Conservation (phyloP, 805 yeast species). For the Ogataea allantospora region DNA sequence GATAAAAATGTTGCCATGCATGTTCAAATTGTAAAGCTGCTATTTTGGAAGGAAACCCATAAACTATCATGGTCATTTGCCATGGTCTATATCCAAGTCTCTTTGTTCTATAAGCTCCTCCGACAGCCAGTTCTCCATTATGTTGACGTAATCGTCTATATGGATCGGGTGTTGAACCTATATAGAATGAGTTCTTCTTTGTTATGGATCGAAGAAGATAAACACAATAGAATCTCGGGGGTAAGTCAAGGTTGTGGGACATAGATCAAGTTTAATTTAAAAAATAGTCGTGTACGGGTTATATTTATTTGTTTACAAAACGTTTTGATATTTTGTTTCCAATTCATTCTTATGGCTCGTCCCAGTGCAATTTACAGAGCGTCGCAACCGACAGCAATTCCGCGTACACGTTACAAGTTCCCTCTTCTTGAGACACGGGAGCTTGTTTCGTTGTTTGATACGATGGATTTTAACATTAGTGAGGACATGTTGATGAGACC, state of each 20-base stretch:
- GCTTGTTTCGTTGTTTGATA: constrained; percentile 27
- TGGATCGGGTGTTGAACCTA: constrained; percentile 85
- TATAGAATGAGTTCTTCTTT: constrained; percentile 59
- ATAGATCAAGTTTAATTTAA: background rate
- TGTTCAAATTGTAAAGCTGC: constrained; percentile 80
- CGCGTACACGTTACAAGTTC: constrained; percentile 32
- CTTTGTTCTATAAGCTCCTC: constrained; percentile 73
- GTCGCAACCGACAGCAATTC: constrained; percentile 25
- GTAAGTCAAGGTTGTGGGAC: constrained; percentile 6
- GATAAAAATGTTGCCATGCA: constrained; percentile 75
- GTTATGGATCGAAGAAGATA: constrained; percentile 63
- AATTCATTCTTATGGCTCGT: constrained; percentile 31
- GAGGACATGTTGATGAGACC: constrained; percentile 34
- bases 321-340: constrained; percentile 6
- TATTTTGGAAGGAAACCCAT: constrained; percentile 69
- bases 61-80: constrained; percentile 61
- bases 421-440: constrained; percentile 33
- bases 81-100: constrained; percentile 64
- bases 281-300: constrained; percentile 3
- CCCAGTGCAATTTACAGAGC: constrained; percentile 36
- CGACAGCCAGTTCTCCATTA: constrained; percentile 60
- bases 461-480: constrained; percentile 29
- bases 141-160: constrained; percentile 67
- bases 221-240: constrained; percentile 57
- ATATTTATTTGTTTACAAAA: constrained; percentile 2